These are phyloP conservation scores for Hymenoscyphus repandus DNA, from an alignment of 2,329 filamentous ascomycete species.

Conservation along the genomic window DNA sequence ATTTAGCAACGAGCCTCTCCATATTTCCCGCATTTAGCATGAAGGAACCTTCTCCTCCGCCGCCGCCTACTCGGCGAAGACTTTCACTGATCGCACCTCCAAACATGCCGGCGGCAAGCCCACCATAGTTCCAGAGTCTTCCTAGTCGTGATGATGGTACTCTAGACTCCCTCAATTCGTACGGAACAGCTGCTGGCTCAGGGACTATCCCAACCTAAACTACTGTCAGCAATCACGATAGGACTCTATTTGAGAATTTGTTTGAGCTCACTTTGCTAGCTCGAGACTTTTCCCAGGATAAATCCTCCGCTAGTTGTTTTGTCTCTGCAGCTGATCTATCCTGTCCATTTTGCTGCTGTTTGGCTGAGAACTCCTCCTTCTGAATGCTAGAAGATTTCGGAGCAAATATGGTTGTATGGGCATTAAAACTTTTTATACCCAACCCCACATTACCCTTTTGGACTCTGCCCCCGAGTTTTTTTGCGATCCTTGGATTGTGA, in stretches of 20 bases:
- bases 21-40: conserved; percentile 88
- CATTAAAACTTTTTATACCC: conserved; percentile 28
- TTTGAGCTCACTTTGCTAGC: conserved; percentile 11
- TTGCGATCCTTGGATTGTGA: conserved; percentile 52
- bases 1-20: conserved; percentile 84
- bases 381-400: background rate
- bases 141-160: conserved; percentile 85
- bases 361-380: too few relatives aligned
- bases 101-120: conserved; percentile 90
- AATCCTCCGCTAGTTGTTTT: conserved; percentile 40
- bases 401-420: background rate
- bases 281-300: conserved; percentile 37
- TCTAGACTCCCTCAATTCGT: conserved; percentile 79
- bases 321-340: conserved; percentile 33
- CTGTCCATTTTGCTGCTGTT: conserved; percentile 14
- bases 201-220: conserved; percentile 21
- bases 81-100: conserved; percentile 85
- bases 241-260: conserved; percentile 15
- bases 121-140: conserved; percentile 90
- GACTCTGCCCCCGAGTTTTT: conserved; percentile 45
- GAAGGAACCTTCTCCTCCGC: conserved; percentile 64
- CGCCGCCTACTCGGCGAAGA: conserved; percentile 72
- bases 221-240: conserved; percentile 43
- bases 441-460: conserved; percentile 20
- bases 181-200: conserved; percentile 34